phyloP scores from a whole-genome alignment of 2,329 filamentous ascomycete species.

The Ceratocystis alfenasii region DNA sequence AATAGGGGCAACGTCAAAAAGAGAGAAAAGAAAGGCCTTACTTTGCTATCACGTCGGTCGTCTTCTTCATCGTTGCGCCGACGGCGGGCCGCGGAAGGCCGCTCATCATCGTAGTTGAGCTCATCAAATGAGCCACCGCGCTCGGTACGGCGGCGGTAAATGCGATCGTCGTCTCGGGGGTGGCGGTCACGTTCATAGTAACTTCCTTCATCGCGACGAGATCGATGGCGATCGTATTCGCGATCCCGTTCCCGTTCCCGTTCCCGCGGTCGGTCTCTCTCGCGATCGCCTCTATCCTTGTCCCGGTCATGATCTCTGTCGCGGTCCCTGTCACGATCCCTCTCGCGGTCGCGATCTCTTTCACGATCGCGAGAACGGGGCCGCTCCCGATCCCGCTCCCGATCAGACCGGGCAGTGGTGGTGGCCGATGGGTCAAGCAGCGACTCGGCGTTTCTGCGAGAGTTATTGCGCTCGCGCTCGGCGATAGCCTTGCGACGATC shows the following conservation, averaged over 20 bases:
- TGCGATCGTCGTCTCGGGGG: constrained; percentile 75
- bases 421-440: constrained; percentile 15
- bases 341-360: constrained; percentile 31
- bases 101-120: constrained; percentile 76
- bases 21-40: constrained; percentile 27
- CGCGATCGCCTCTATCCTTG: constrained; percentile 51
- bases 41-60: constrained; percentile 58
- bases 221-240: constrained; percentile 37
- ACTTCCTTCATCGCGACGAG: constrained; percentile 46
- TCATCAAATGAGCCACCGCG: constrained; percentile 72
- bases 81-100: constrained; percentile 48
- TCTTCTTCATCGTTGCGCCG: constrained; percentile 71
- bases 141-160: constrained; percentile 69
- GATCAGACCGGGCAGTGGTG: constrained; percentile 32
- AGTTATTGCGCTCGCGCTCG: constrained; percentile 82
- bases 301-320: constrained; percentile 37
- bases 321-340: constrained; percentile 49
- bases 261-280: constrained; percentile 33
- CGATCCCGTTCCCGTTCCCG: constrained; percentile 28
- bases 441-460: constrained; percentile 21
- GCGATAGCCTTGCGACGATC: constrained; percentile 88
- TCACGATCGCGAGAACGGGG: constrained; percentile 26
- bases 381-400: constrained; percentile 26
- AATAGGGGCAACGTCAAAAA: neutral
- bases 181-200: constrained; percentile 78